Evolutionary conservation across 495 filamentous ascomycete species (phyloP), one percentile per base, ranked within the genome.

Genomic region (Aspergillus taichungensis): DNA sequence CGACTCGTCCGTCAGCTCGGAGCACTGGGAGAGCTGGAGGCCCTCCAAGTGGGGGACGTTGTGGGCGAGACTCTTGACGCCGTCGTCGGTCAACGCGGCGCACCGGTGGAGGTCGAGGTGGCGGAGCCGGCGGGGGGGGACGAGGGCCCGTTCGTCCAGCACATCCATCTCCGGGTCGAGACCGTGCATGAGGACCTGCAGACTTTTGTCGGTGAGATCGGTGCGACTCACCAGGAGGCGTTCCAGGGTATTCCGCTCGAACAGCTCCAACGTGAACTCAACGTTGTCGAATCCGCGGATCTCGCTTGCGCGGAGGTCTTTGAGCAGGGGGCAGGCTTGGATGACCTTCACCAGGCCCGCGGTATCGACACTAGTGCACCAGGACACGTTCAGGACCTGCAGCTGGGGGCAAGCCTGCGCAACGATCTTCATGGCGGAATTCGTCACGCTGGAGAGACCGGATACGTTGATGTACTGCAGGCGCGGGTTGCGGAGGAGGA

Each of bases 61-160:
- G 45, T 82, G 56, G 12, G 81, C 82, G 1, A 97, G 66, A 13
- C 69, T 65, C 45, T 74, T 71, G 36, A 98, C 58, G 6, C 87
- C 84, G 9, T 60, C 55, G 57, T 84, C 85, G 0, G 86, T 88
- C 39, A 98, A 64, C 3, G 72, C 71, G 1, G 73, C 61, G 57
- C 92, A 97, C 11, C 86, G 76, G 41, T 85, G 85, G 5, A 98
- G 58, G 56, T 97, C 88, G 34, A 98, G 70, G 54, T 96, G 87
- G 42, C 82, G 83, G 29, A 97, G 75, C 37, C 75, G 83, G 33
- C 92, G 82, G 8, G 87, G 78, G 4, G 87, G 81, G 3, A 92
- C 87, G 29, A 87, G 69, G 0, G 87, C 75, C n/a, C 77, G 68
- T 46, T 80, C 80, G 3, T 84, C 88, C 30, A 95, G 69, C 12